Conservation (phyloP, 1,284 basidiomycete genomes). For the Microbotryum intermedium region DNA sequence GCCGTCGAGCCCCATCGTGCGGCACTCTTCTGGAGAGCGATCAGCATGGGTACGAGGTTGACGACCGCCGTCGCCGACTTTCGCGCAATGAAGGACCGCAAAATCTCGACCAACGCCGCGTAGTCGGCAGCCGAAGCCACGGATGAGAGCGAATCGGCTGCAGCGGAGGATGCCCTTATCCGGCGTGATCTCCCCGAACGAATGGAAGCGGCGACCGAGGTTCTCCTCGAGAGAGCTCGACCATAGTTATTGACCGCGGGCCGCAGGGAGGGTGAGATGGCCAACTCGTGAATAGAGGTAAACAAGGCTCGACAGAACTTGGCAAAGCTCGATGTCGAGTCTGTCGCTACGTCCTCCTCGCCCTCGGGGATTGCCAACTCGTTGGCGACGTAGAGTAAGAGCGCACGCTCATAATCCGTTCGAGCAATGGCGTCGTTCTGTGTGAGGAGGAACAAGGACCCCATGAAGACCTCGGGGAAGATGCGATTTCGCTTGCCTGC, state of each 20-base stretch:
- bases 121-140: slow-evolving; percentile 63
- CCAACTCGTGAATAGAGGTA: slow-evolving; percentile 67
- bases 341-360: slow-evolving; percentile 41
- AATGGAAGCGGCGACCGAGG: slow-evolving; percentile 18
- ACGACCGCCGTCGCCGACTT: slow-evolving; percentile 64
- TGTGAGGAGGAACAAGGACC: slow-evolving; percentile 72
- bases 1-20: slow-evolving; percentile 4
- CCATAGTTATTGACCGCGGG: slow-evolving; percentile 42
- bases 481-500: slow-evolving; percentile 56
- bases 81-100: slow-evolving; percentile 59
- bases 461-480: slow-evolving; percentile 75
- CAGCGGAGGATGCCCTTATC: slow-evolving; percentile 38
- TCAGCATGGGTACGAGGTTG: slow-evolving; percentile 73
- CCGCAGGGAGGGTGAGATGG: slow-evolving; percentile 57
- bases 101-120: slow-evolving; percentile 58
- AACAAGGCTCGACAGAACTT: slow-evolving; percentile 69
- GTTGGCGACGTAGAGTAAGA: slow-evolving; percentile 61
- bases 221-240: slow-evolving; percentile 37
- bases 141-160: slow-evolving; percentile 30
- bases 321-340: slow-evolving; percentile 22
- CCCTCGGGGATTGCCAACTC: slow-evolving; percentile 50
- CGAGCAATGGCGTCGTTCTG: slow-evolving; percentile 65
- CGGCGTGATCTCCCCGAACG: slow-evolving; percentile 24
- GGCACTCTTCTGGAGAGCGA: slow-evolving; percentile 59
- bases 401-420: slow-evolving; percentile 61